phyloP scores from a whole-genome alignment of 2,329 filamentous ascomycete genomes.

The Calonectria leucothoes region DNA sequence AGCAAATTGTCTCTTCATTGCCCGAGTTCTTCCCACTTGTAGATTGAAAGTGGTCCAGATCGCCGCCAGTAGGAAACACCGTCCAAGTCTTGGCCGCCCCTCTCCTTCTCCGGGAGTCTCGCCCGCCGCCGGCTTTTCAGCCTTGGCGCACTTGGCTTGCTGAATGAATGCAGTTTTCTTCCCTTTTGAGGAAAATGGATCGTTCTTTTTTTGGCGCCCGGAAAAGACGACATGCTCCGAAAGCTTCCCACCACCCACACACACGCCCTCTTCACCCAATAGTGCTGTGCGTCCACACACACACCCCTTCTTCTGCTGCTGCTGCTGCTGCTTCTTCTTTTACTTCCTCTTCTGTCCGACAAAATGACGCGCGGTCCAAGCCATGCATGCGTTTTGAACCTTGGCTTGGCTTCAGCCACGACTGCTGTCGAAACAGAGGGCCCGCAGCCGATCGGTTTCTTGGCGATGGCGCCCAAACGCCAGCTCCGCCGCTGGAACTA shows the following conservation, averaged over 20 bases:
- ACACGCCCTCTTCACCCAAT: neutral
- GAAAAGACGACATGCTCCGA: neutral
- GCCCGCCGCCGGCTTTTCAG: neutral
- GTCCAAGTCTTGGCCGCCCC: neutral
- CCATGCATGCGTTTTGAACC: neutral
- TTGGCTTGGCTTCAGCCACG: slow-evolving; percentile 3
- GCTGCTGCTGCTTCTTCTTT: too few relatives aligned
- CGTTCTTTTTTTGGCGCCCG: too few relatives aligned
- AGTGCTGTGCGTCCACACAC: too few relatives aligned
- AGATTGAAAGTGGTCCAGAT: neutral
- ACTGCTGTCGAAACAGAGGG: neutral
- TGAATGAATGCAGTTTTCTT: neutral
- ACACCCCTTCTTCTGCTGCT: too few relatives aligned
- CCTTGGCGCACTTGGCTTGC: neutral
- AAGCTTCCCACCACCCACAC: neutral
- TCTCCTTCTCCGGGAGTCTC: neutral
- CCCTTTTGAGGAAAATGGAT: too few relatives aligned
- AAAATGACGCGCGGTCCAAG: neutral
- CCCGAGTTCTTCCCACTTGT: neutral
- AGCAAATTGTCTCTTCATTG: neutral
- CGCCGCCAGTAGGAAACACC: neutral
- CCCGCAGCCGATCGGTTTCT: neutral
- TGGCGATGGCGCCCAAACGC: neutral
- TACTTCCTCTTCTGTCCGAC: neutral
- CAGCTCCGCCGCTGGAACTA: neutral